phyloP scores from a whole-genome alignment of 2,329 filamentous ascomycete species.

The Xylariales sp. region DNA sequence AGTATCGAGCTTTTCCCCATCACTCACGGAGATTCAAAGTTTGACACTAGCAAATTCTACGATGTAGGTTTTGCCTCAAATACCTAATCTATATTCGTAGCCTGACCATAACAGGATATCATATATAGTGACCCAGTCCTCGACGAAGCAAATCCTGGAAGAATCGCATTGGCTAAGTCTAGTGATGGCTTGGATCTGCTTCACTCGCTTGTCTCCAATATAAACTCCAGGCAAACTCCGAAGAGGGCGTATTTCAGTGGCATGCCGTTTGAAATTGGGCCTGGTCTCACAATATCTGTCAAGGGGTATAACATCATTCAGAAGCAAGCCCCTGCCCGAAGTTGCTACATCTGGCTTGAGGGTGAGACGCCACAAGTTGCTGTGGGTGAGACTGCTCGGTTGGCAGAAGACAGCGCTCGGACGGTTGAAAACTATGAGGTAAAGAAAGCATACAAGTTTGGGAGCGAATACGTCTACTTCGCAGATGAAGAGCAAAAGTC shows the following conservation, averaged over 20 bases:
- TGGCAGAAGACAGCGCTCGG: constrained; percentile 81
- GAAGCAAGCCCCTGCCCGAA: constrained; percentile 81
- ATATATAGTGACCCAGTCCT: constrained; percentile 83
- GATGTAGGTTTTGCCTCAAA: constrained; percentile 67
- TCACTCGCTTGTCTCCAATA: constrained; percentile 83
- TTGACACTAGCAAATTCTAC: constrained; percentile 89
- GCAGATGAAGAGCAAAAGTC: constrained; percentile 82
- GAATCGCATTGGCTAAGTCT: constrained; percentile 72
- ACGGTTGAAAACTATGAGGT: constrained; percentile 84
- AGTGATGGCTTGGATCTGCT: constrained; percentile 83
- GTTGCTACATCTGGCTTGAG: constrained; percentile 87
- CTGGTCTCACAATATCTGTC: constrained; percentile 85
- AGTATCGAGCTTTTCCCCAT: constrained; percentile 95
- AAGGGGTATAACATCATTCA: constrained; percentile 94
- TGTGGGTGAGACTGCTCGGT: constrained; percentile 75
- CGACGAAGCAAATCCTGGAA: constrained; percentile 70
- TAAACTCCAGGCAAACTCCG: constrained; percentile 89
- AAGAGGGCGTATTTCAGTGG: constrained; percentile 88
- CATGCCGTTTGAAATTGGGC: constrained; percentile 87
- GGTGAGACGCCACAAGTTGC: constrained; percentile 89
- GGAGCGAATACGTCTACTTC: constrained; percentile 89
- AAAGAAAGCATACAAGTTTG: constrained; percentile 95
- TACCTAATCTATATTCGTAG: constrained; percentile 39
- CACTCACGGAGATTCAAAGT: constrained; percentile 74
- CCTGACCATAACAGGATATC: constrained; percentile 72